These are phyloP conservation scores for Wickerhamomyces subpelliculosus DNA, from an alignment of 805 yeast species.

Conservation along the genomic window DNA sequence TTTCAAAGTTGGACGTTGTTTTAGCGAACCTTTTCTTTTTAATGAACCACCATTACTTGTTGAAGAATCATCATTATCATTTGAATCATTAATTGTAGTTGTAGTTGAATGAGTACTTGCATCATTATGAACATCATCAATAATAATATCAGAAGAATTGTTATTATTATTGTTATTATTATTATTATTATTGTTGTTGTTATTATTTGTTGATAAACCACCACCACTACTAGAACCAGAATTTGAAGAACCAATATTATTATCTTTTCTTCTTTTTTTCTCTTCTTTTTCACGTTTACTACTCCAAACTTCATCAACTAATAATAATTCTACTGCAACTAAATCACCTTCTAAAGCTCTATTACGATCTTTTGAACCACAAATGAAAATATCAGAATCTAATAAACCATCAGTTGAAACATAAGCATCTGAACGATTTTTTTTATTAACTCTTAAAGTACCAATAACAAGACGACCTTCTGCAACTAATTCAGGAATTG, in stretches of 20 bases:
- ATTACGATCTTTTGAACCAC: constrained; percentile 97
- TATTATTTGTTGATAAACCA: too few relatives aligned
- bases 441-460: constrained; percentile 86
- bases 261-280: constrained; percentile 83
- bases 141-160: constrained; percentile 39
- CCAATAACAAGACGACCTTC: constrained; percentile 94
- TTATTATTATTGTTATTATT: constrained; percentile 21
- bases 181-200: constrained; percentile 31
- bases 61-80: not conserved
- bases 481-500: constrained; percentile 79
- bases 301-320: constrained; percentile 97
- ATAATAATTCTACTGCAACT: constrained; percentile 90
- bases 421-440: constrained; percentile 95
- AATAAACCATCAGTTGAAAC: constrained; percentile 94
- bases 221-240: too few relatives aligned
- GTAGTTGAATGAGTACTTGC: constrained; percentile 52
- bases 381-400: constrained; percentile 94
- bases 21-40: constrained; percentile 81
- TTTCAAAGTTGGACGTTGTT: constrained; percentile 94
- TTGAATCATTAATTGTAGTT: constrained; percentile 19
- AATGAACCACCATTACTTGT: constrained; percentile 30
- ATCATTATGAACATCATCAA: constrained; percentile 73
- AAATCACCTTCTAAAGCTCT: constrained; percentile 95
- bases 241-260: too few relatives aligned
- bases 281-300: constrained; percentile 96